These are phyloP conservation scores for Penicillium sp. DNA, from an alignment of 2,329 filamentous ascomycete species.

Conservation along the genomic window DNA sequence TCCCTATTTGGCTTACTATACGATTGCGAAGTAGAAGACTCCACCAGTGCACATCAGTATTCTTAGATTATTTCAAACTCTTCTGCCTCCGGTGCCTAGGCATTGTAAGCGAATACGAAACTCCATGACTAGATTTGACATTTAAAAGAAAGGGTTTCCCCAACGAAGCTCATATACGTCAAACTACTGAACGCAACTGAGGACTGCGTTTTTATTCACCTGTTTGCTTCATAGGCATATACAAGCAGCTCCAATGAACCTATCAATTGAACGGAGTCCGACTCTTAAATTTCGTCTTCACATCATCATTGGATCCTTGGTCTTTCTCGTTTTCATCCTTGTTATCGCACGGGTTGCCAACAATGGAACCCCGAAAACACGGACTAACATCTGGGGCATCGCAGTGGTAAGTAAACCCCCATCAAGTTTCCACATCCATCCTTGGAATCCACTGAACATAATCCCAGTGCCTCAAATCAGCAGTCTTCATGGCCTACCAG, in stretches of 20 bases:
- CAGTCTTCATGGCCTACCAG: slow-evolving; percentile 26
- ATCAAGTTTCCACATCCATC: no score
- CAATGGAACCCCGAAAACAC: not conserved
- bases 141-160: not conserved
- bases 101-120: not conserved
- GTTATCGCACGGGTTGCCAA: not conserved
- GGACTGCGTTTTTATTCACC: no score
- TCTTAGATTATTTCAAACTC: not conserved
- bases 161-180: not conserved
- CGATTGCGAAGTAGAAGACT: not conserved
- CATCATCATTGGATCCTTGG: not conserved
- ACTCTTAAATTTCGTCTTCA: not conserved
- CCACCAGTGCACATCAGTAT: no score
- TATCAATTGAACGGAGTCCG: not conserved
- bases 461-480: slow-evolving; percentile 25
- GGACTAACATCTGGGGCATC: not conserved
- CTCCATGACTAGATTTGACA: not conserved
- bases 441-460: not conserved
- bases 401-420: slow-evolving; percentile 4
- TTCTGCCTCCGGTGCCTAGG: not conserved
- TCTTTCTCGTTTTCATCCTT: not conserved
- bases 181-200: no score
- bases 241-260: not conserved
- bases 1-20: not conserved
- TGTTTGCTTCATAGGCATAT: no score